Conservation (phyloP, 2,329 filamentous ascomycete genomes). For the Calonectria hawksworthii region DNA sequence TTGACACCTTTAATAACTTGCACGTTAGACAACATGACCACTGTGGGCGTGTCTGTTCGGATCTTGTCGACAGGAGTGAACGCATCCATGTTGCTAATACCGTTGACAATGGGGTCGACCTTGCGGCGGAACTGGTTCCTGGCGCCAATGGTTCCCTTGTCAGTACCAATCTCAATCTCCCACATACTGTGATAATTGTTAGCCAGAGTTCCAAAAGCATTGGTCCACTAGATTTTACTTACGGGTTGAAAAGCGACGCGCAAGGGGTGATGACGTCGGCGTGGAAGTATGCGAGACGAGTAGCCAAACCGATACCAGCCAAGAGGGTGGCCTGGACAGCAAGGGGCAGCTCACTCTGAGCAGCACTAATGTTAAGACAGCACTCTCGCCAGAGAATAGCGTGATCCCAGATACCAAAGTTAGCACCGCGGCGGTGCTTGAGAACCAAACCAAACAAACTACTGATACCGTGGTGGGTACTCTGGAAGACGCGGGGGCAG, state of each 20-base stretch:
- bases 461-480: slow-evolving; percentile 38
- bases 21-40: slow-evolving; percentile 39
- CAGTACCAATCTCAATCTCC: slow-evolving; percentile 38
- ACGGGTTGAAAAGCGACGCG: slow-evolving; percentile 39
- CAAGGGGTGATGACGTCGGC: slow-evolving; percentile 40
- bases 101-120: slow-evolving; percentile 38
- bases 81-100: slow-evolving; percentile 37
- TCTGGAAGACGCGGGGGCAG: slow-evolving; percentile 37
- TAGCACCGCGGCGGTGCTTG: slow-evolving; percentile 34
- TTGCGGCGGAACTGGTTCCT: slow-evolving; percentile 36
- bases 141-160: slow-evolving; percentile 29
- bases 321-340: slow-evolving; percentile 37
- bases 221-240: not conserved
- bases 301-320: slow-evolving; percentile 34
- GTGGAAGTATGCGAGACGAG: slow-evolving; percentile 39
- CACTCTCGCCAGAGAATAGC: slow-evolving; percentile 39
- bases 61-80: slow-evolving; percentile 38
- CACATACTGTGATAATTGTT: slow-evolving; percentile 28
- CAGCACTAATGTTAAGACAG: slow-evolving; percentile 37
- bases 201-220: not conserved
- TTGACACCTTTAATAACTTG: slow-evolving; percentile 40
- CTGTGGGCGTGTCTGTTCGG: slow-evolving; percentile 35
- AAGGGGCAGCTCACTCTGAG: slow-evolving; percentile 33
- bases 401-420: slow-evolving; percentile 40
- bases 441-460: slow-evolving; percentile 35